Evolutionary conservation across 1,139 yeast species (phyloP).

Genomic region (Lizanozyma gosingica): DNA sequence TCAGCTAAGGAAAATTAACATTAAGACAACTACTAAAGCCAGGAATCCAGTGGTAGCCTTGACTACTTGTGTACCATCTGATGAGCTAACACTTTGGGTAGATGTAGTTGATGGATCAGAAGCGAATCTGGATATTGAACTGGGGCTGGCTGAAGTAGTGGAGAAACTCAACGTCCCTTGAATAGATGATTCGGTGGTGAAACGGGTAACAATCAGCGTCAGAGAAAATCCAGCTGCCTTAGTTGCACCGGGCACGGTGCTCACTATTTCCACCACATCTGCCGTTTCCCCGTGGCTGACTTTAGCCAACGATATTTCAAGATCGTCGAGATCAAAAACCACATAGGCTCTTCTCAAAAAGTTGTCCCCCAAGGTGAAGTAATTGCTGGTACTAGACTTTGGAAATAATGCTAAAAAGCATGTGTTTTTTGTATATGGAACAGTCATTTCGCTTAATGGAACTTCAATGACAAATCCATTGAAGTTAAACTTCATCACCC

Average conservation of each 20-base stretch:
- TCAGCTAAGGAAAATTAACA: no score
- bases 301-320: conserved; percentile 61
- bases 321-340: conserved; percentile 66
- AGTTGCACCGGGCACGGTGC: not conserved
- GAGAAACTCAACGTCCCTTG: no score
- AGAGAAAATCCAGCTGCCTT: not conserved
- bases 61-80: no score
- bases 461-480: conserved; percentile 23
- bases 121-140: no score
- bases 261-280: conserved; percentile 3
- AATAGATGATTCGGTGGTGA: not conserved
- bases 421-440: not conserved
- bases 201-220: not conserved
- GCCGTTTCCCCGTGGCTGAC: conserved; percentile 22
- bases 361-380: conserved; percentile 56
- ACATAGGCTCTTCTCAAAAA: conserved; percentile 67
- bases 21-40: no score
- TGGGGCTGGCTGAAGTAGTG: no score
- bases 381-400: not conserved
- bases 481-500: conserved; percentile 19
- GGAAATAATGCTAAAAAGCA: not conserved
- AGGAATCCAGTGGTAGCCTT: no score
- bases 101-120: no score
- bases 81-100: no score
- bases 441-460: conserved; percentile 19